A percentile compares a stretch with the other conserved stretches of the same genome.
These are phyloP conservation scores for Acmispon strigosus DNA, from an alignment of 306 rosid genomes.

Conservation along the genomic window DNA sequence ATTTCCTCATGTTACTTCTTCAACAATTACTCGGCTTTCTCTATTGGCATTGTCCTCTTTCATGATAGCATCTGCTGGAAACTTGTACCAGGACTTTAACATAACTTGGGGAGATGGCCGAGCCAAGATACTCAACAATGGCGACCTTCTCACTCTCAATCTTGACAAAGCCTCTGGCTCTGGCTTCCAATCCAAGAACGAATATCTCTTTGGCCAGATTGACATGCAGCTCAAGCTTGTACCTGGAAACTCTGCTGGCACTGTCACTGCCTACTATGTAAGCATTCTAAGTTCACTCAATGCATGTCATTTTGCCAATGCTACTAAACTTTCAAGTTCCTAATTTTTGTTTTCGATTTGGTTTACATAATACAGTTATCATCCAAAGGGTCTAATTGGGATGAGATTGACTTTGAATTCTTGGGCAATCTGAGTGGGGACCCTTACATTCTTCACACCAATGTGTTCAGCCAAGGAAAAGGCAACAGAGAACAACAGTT, in stretches of 20 bases:
- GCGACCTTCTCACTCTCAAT: constrained; percentile 43
- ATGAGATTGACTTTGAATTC: constrained; percentile 73
- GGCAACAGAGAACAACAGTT: constrained; percentile 69
- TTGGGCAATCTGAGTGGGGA: constrained; percentile 76
- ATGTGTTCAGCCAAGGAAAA: constrained; percentile 59
- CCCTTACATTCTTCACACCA: constrained; percentile 70
- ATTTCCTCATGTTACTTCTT: neutral
- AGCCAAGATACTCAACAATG: constrained; percentile 41
- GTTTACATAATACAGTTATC: constrained; percentile 29
- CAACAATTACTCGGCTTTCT: neutral
- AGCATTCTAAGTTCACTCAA: neutral
- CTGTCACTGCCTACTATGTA: constrained; percentile 71
- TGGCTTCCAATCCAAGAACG: constrained; percentile 45
- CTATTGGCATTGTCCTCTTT: neutral
- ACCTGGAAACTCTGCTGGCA: constrained; percentile 63
- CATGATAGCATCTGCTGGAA: constrained; percentile 5
- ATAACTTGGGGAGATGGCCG: constrained; percentile 59
- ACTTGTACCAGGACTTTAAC: constrained; percentile 35
- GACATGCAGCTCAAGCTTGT: constrained; percentile 75
- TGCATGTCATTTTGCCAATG: neutral
- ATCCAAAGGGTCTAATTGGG: constrained; percentile 62
- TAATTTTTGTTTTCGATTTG: neutral
- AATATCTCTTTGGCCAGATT: constrained; percentile 49
- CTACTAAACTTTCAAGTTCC: neutral
- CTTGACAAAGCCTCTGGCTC: constrained; percentile 59